These are phyloP conservation scores for Ascochyta koolunga DNA, from an alignment of 2,329 filamentous ascomycete genomes.

Conservation along the genomic window DNA sequence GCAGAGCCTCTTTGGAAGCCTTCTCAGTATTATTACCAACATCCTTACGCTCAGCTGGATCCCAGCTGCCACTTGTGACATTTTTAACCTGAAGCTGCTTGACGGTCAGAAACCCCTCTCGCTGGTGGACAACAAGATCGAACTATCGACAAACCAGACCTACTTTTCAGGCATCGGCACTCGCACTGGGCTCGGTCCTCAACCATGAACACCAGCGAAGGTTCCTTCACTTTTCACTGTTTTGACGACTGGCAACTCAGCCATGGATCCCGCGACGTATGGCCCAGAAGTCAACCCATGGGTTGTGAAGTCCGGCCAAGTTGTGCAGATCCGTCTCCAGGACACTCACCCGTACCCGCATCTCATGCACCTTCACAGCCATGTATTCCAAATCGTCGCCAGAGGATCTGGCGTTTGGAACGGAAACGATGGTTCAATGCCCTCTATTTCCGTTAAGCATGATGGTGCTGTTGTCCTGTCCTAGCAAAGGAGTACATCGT, in stretches of 20 bases:
- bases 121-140: slow-evolving; percentile 66
- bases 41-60: slow-evolving; percentile 57
- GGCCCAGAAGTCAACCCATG: slow-evolving; percentile 15
- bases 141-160: slow-evolving; percentile 64
- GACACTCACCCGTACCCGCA: slow-evolving; percentile 46
- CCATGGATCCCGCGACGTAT: slow-evolving; percentile 49
- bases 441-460: slow-evolving; percentile 47
- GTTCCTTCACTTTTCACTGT: slow-evolving; percentile 81
- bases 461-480: slow-evolving; percentile 55
- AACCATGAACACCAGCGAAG: slow-evolving; percentile 73
- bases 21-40: slow-evolving; percentile 56
- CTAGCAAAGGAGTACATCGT: slow-evolving; percentile 13
- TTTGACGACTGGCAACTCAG: slow-evolving; percentile 59
- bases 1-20: slow-evolving; percentile 17
- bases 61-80: slow-evolving; percentile 69
- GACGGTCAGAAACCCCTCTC: slow-evolving; percentile 67
- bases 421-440: slow-evolving; percentile 45
- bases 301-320: slow-evolving; percentile 11
- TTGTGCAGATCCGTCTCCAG: slow-evolving; percentile 35
- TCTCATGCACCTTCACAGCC: slow-evolving; percentile 50
- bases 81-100: slow-evolving; percentile 70
- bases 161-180: slow-evolving; percentile 65
- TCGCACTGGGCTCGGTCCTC: slow-evolving; percentile 59
- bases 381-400: slow-evolving; percentile 41
- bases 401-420: slow-evolving; percentile 52